Evolutionary conservation across 2,329 filamentous ascomycete genomes (phyloP).

Genomic region (Colletotrichum chrysophilum): DNA sequence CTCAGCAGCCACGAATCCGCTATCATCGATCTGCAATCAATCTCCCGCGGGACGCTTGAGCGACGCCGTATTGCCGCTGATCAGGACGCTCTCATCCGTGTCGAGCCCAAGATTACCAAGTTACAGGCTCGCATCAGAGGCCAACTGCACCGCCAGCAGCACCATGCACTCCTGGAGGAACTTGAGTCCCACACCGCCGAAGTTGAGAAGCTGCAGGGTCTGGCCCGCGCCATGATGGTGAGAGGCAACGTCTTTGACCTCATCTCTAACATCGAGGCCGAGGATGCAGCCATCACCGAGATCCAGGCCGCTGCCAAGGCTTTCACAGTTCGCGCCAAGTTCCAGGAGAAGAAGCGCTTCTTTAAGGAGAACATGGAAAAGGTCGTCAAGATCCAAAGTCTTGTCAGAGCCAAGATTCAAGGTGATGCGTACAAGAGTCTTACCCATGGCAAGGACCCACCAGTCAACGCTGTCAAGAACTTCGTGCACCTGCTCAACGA

Average conservation of each 20-base stretch:
- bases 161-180: constrained; percentile 68
- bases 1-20: constrained; percentile 51
- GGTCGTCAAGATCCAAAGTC: constrained; percentile 98
- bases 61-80: constrained; percentile 55
- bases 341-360: constrained; percentile 84
- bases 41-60: constrained; percentile 66
- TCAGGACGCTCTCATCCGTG: constrained; percentile 59
- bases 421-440: constrained; percentile 98
- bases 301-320: constrained; percentile 79
- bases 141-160: constrained; percentile 65
- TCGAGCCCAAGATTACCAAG: constrained; percentile 60
- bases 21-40: constrained; percentile 60
- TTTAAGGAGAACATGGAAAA: constrained; percentile 98
- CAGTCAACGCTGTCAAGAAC: constrained; percentile 95
- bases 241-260: constrained; percentile 76
- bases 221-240: constrained; percentile 79
- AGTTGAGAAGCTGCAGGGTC: constrained; percentile 74
- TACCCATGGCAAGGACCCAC: constrained; percentile 94
- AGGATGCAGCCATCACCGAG: constrained; percentile 78
- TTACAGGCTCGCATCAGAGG: constrained; percentile 74
- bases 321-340: constrained; percentile 74
- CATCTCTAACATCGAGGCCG: constrained; percentile 78
- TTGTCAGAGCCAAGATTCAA: constrained; percentile 92
- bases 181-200: constrained; percentile 72
- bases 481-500: constrained; percentile 98